Evolutionary conservation across 371 early-diverging fungal genomes (phyloP), one percentile per base, ranked within the genome.

Genomic region (Mortierella sp.): DNA sequence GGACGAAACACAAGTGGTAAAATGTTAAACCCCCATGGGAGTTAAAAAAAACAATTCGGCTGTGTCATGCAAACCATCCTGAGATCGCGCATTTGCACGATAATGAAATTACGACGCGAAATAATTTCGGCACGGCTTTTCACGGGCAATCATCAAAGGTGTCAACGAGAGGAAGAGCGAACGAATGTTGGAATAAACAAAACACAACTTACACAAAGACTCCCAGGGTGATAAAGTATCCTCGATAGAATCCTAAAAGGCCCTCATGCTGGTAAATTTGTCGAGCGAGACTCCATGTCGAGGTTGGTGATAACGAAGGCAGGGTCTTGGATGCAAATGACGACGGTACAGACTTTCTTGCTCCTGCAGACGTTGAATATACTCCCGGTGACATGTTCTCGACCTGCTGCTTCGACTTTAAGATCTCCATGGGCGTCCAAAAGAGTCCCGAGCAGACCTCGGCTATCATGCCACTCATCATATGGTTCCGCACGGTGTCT

Each of bases 351-450:
- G 26, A 11, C 21, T 24, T 68, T 42, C 38, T 42, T 38, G 34
- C n/a, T 9, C 42, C 31, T 60, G 60, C 1, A 13, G 13, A 7
- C 16, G 28, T 38, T 42, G 68, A n/a, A 44, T 52, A 28, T 1
- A 42, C 11, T 6, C 28, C 26, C 31, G 42, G 31, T 11, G 70
- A 42, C 60, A 81, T 45, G 50, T 63, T 80, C 45, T 83, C 82
- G 26, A 85, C 91, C 78, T 97, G 97, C 52, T 94, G 86, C 70
- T 91, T 90, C 73, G 91, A 94, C 80, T 97, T 97, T 77, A 97
- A 77, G 6, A 97, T 93, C 87, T 96, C 97, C 95, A 96, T 95
- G 6, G 97, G 97, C 9, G 96, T 96, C 92, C 94, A 93, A 14
- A 93, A 84, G 28, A 91, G 73, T 24, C 93, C 92, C 0, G 92